Evolutionary conservation across 1,284 basidiomycete genomes (phyloP).

Genomic region (Trichosporon sp.): DNA sequence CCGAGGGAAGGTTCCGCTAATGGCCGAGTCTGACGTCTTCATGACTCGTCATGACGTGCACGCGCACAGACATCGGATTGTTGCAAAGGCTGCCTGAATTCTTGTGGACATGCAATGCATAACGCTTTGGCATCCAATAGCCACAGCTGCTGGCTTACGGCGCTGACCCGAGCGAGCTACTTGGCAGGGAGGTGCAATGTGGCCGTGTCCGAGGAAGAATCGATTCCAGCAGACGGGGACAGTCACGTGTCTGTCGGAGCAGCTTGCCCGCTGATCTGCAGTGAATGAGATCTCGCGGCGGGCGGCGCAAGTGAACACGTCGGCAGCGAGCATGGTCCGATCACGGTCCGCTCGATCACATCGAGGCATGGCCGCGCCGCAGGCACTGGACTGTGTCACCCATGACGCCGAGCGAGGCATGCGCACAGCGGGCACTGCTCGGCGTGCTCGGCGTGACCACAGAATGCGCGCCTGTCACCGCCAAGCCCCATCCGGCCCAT

Average conservation of each 20-base stretch:
- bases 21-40: conserved; percentile 4
- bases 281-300: too few relatives aligned
- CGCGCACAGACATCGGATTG: neutral
- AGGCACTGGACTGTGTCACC: too few relatives aligned
- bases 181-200: neutral
- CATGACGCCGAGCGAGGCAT: too few relatives aligned
- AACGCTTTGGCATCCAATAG: neutral
- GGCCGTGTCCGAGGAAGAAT: too few relatives aligned
- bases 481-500: too few relatives aligned
- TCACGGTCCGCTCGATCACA: neutral
- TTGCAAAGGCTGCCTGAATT: neutral
- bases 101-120: neutral
- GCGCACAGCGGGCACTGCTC: too few relatives aligned
- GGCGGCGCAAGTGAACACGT: neutral
- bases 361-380: too few relatives aligned
- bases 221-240: neutral
- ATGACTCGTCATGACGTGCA: neutral
- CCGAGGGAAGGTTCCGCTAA: neutral
- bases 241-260: neutral
- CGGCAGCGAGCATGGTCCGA: neutral
- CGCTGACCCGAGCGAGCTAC: neutral
- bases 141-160: neutral
- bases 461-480: too few relatives aligned
- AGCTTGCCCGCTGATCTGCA: neutral
- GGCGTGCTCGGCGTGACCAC: neutral